Conservation (phyloP, 2,329 filamentous ascomycete species). For the Hypoxylon sp. region DNA sequence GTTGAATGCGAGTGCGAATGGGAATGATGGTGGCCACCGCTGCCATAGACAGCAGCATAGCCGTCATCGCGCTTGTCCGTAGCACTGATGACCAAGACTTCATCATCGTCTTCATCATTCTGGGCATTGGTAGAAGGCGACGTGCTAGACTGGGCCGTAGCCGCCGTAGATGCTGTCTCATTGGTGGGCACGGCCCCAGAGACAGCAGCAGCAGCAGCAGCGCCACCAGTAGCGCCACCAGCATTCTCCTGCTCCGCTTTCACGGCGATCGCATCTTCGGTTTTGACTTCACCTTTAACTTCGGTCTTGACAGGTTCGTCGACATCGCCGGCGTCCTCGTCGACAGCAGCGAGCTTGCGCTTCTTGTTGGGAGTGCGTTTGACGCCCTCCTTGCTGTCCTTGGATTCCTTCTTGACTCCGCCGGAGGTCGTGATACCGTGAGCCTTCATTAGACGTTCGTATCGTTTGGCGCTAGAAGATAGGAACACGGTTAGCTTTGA, state of each 20-base stretch:
- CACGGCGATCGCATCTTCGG: slow-evolving; percentile 53
- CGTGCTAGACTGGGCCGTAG: slow-evolving; percentile 14
- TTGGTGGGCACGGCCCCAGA: slow-evolving; percentile 18
- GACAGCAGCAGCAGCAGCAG: slow-evolving; percentile 20
- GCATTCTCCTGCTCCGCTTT: slow-evolving; percentile 51
- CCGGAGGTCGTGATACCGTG: slow-evolving; percentile 62
- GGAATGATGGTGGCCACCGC: slow-evolving; percentile 42
- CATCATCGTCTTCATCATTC: slow-evolving; percentile 50
- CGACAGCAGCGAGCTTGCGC: slow-evolving; percentile 56
- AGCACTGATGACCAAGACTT: slow-evolving; percentile 51
- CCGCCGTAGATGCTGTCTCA: slow-evolving; percentile 6
- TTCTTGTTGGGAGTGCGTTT: slow-evolving; percentile 51
- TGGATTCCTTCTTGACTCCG: slow-evolving; percentile 52
- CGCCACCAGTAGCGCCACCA: slow-evolving; percentile 27
- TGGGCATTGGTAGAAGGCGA: slow-evolving; percentile 36
- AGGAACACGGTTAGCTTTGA: slow-evolving; percentile 2
- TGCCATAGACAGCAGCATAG: slow-evolving; percentile 31
- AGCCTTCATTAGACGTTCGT: slow-evolving; percentile 75
- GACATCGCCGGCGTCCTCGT: slow-evolving; percentile 55
- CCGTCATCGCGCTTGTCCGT: slow-evolving; percentile 44
- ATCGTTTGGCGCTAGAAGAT: slow-evolving; percentile 72
- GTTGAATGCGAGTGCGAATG: slow-evolving; percentile 45
- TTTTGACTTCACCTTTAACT: slow-evolving; percentile 56
- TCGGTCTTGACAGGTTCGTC: slow-evolving; percentile 52
- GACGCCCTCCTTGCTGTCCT: slow-evolving; percentile 48